A percentile compares a stretch with the other conserved stretches of the same genome.
phyloP scores from a whole-genome alignment of 1,284 basidiomycete genomes.

The Amylostereum areolatum region DNA sequence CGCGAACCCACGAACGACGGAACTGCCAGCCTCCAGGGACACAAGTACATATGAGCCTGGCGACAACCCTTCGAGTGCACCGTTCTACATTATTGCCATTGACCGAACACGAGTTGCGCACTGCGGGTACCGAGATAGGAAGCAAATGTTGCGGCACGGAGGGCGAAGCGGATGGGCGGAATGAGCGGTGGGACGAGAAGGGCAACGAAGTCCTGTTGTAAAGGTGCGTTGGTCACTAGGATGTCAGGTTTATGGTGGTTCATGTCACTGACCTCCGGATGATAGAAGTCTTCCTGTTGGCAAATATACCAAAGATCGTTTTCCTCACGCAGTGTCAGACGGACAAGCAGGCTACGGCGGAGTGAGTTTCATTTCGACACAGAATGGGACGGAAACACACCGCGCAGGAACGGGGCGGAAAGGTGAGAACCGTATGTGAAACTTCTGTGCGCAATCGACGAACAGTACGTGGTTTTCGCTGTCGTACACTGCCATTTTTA shows the following conservation, averaged over 20 bases:
- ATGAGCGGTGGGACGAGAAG: slow-evolving; percentile 45
- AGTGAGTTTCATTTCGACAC: background rate
- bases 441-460: slow-evolving; percentile 44
- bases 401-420: slow-evolving; percentile 38
- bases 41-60: too few relatives aligned
- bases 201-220: slow-evolving; percentile 39
- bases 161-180: slow-evolving; percentile 32
- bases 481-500: slow-evolving; percentile 33
- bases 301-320: slow-evolving; percentile 41
- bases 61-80: too few relatives aligned
- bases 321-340: slow-evolving; percentile 36
- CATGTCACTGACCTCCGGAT: slow-evolving; percentile 40
- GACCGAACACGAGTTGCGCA: too few relatives aligned
- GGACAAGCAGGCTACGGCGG: slow-evolving; percentile 31
- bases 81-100: too few relatives aligned
- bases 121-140: too few relatives aligned
- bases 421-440: slow-evolving; percentile 45
- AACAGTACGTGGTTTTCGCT: slow-evolving; percentile 29
- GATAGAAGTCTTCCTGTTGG: slow-evolving; percentile 58
- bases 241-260: background rate
- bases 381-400: slow-evolving; percentile 23
- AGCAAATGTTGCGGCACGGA: slow-evolving; percentile 16
- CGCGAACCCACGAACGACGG: too few relatives aligned
- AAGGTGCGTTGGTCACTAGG: slow-evolving; percentile 8
- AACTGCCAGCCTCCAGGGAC: too few relatives aligned